These are phyloP conservation scores for Bolboschoenoplectus hybrid DNA, from an alignment of 202 grass and related monocot genomes.

Conservation along the genomic window DNA sequence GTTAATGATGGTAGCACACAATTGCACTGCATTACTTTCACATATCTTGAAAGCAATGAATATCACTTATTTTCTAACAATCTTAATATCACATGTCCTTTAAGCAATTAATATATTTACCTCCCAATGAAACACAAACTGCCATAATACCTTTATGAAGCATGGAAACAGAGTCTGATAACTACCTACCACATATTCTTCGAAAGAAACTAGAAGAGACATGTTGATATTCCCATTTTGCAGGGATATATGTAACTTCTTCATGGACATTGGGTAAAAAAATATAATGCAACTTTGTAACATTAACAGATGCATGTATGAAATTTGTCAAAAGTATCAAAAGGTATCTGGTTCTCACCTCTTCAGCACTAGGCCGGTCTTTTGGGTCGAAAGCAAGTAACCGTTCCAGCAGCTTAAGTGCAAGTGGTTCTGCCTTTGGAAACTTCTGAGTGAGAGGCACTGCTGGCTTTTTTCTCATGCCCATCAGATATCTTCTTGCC, in stretches of 20 bases:
- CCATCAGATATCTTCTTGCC: slow-evolving; percentile 70
- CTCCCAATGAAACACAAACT: slow-evolving; percentile 10
- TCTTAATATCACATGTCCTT: background rate
- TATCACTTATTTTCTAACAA: background rate
- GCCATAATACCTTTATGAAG: background rate
- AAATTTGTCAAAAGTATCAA: background rate
- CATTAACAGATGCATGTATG: slow-evolving; percentile 22
- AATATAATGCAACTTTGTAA: background rate
- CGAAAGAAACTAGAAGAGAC: background rate
- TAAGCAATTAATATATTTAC: background rate
- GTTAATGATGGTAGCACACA: no score
- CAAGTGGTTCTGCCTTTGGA: slow-evolving; percentile 72
- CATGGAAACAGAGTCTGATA: background rate
- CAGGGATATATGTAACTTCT: background rate
- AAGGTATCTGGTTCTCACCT: slow-evolving; percentile 50
- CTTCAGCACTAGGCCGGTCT: slow-evolving; percentile 76
- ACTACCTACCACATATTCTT: background rate
- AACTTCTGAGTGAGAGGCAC: slow-evolving; percentile 84
- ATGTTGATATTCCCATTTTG: background rate
- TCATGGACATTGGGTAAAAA: background rate
- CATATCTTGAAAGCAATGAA: background rate
- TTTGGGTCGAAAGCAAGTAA: slow-evolving; percentile 88
- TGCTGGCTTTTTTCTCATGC: slow-evolving; percentile 68
- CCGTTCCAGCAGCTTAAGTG: slow-evolving; percentile 72
- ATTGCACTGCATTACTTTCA: background rate